Evolutionary conservation across 2,329 filamentous ascomycete genomes (phyloP).

Genomic region (Paracorniculantispora psalliotae): DNA sequence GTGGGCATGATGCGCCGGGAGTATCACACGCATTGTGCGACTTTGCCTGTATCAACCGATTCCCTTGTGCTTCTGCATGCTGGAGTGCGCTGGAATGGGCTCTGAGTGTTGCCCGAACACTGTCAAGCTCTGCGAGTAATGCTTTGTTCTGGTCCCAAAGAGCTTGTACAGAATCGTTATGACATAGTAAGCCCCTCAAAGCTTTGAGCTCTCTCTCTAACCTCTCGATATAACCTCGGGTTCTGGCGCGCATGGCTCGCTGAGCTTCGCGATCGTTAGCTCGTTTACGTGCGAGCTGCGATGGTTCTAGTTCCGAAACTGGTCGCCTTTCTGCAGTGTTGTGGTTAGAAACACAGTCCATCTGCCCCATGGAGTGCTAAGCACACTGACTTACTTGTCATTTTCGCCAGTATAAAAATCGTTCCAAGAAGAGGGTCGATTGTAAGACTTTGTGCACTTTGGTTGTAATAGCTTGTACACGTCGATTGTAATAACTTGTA

Average conservation of each 20-base stretch:
- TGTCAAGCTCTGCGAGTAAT: not conserved
- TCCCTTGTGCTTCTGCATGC: not conserved
- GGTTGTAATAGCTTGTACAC: no score
- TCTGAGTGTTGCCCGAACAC: not conserved
- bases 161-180: not conserved
- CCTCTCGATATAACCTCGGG: constrained; percentile 68
- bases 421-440: no score
- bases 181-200: not conserved
- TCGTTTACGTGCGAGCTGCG: constrained; percentile 73
- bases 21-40: not conserved
- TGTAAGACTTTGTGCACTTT: no score
- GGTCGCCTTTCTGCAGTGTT: not conserved
- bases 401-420: no score
- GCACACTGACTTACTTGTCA: no score
- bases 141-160: not conserved
- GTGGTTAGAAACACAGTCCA: not conserved
- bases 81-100: not conserved
- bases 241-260: constrained; percentile 70
- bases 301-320: constrained; percentile 36
- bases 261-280: constrained; percentile 80
- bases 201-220: constrained; percentile 50
- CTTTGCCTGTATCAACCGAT: not conserved
- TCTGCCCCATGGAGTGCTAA: no score
- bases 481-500: no score
- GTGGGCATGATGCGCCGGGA: no score